Conservation (phyloP, 176 grass and related monocot species). For the Eragrostis curvula region DNA sequence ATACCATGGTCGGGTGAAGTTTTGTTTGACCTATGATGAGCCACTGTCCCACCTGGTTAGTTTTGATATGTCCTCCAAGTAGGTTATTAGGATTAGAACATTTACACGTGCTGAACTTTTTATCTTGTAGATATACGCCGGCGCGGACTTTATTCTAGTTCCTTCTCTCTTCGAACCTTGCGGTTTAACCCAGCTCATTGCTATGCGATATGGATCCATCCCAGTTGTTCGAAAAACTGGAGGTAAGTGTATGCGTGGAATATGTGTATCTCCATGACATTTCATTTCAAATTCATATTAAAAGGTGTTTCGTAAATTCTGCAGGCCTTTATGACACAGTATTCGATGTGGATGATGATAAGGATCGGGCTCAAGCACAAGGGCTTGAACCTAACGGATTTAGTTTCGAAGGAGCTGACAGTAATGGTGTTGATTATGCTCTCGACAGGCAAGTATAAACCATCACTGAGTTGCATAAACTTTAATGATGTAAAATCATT, state of each 20-base stretch:
- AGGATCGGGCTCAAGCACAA: constrained; percentile 68
- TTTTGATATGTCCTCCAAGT: constrained; percentile 8
- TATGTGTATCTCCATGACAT: constrained; percentile 21
- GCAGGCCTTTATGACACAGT: constrained; percentile 90
- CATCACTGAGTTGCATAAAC: not conserved
- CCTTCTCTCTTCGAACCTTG: constrained; percentile 96
- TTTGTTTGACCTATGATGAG: constrained; percentile 92
- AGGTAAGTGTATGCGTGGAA: constrained; percentile 45
- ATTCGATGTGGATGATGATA: constrained; percentile 81
- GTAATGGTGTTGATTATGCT: constrained; percentile 65
- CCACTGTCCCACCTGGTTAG: constrained; percentile 90
- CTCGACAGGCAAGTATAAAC: constrained; percentile 66
- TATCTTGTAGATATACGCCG: constrained; percentile 87
- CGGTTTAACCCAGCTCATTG: constrained; percentile 91
- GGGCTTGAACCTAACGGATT: constrained; percentile 94
- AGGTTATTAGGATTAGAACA: constrained; percentile 25
- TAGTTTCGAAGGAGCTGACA: constrained; percentile 80
- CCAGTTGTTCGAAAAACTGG: constrained; percentile 94
- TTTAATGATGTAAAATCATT: not conserved
- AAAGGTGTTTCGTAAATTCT: constrained; percentile 7
- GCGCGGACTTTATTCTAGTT: constrained; percentile 96
- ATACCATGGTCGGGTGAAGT: constrained; percentile 63
- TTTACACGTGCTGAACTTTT: constrained; percentile 19
- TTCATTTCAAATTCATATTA: not conserved
- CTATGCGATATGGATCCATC: constrained; percentile 97